Evolutionary conservation across 768 basidiomycete genomes (phyloP), one percentile per base, ranked within the genome.

Genomic region (Hericium rajendrae): DNA sequence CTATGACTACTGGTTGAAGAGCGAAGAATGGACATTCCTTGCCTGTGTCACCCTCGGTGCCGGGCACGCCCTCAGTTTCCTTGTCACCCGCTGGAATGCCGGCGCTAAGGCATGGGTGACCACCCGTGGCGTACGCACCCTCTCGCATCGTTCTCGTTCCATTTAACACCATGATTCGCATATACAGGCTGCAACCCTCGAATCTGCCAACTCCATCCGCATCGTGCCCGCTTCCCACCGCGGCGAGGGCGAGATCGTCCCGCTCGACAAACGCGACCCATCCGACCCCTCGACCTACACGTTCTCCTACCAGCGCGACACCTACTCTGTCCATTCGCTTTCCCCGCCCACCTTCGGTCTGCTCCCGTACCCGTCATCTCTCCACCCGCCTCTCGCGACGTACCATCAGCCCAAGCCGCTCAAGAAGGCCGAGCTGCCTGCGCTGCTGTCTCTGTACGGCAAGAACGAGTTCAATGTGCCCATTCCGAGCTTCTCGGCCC

Each of bases 11-110:
- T 97, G 91, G 88, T 74, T 97, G 55, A 80, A 85, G 66, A 91
- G 89, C 57, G 93, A 95, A 72, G 95, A 98, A 69, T 98, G 94
- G 94, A 95, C 97, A 0, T 99, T 98, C 68, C 80, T 98, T 20
- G 90, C 88, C 39, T 93, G 88, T 62, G 86, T 94, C 13, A 72
- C 83, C 3, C 80, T 99, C 8, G 89, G 89, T 20, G 86, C 82
- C 6, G 83, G 88, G 2, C 97, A 98, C 69, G 92, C 93, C 3
- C 78, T 99, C 57, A 93, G 90, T 66, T 99, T 94, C 71, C 76
- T 99, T 48, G 76, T 88, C 12, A 99, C 95, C 0, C 81, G 81
- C 62, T 99, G 97, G 97, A 93, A 83, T 67, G 78, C 86, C 11
- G 81, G 74, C 26, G 88, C 90, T 54, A 80, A 82, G 54, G 85